Conservation (phyloP, 2,329 filamentous ascomycete genomes). For the Colletotrichum plurivorum region DNA sequence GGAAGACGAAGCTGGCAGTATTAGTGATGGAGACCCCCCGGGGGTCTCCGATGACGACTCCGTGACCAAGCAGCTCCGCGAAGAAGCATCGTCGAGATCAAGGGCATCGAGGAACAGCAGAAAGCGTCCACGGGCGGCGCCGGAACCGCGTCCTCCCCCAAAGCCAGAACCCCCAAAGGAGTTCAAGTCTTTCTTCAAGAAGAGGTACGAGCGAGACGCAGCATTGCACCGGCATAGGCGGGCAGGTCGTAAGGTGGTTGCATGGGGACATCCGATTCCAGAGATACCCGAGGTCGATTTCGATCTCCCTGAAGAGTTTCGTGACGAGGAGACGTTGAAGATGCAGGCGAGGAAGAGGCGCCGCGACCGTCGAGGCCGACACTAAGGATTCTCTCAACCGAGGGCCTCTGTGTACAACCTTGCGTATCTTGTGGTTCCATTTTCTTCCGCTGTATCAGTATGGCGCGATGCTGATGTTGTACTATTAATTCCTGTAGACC, state of each 20-base stretch:
- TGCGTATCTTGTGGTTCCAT: background rate
- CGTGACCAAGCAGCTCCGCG: conserved; percentile 81
- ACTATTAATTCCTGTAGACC: conserved; percentile 36
- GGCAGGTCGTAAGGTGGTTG: conserved; percentile 77
- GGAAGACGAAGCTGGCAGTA: conserved; percentile 44
- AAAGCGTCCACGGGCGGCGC: conserved; percentile 46
- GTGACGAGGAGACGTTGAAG: conserved; percentile 68
- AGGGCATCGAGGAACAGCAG: conserved; percentile 52
- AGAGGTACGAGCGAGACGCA: conserved; percentile 83
- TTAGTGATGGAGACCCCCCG: conserved; percentile 58
- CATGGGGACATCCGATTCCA: conserved; percentile 87
- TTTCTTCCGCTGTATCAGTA: conserved; percentile 24
- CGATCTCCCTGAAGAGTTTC: conserved; percentile 76
- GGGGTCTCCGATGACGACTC: conserved; percentile 77
- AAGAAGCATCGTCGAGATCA: conserved; percentile 75
- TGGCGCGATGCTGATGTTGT: conserved; percentile 23
- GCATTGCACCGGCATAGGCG: conserved; percentile 82
- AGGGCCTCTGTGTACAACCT: conserved; percentile 8
- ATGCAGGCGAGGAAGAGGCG: conserved; percentile 75
- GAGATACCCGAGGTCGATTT: conserved; percentile 82
- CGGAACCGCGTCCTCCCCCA: conserved; percentile 43
- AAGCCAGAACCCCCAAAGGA: conserved; percentile 65
- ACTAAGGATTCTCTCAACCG: conserved; percentile 44
- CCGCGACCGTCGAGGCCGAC: conserved; percentile 68
- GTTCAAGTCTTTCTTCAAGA: conserved; percentile 89